phyloP scores from a whole-genome alignment of 441 rosid species.

The Pelargonium cotyledonis region DNA sequence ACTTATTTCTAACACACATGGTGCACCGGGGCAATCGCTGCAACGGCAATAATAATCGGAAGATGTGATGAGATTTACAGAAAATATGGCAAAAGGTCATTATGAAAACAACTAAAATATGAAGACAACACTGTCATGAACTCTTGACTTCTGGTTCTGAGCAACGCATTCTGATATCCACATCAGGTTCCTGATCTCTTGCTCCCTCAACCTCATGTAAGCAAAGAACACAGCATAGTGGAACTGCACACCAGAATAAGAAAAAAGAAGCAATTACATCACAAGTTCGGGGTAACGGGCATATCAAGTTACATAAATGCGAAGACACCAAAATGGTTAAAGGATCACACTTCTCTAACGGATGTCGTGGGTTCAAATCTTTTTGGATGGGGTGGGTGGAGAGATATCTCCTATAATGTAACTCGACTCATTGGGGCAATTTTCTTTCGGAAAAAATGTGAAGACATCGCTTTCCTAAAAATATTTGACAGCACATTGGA shows the following conservation, averaged over 20 bases:
- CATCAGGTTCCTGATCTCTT: slow-evolving; percentile 95
- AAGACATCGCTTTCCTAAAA: background rate
- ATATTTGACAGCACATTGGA: too few relatives aligned
- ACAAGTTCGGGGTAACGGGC: background rate
- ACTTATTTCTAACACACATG: background rate
- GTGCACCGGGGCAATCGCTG: background rate
- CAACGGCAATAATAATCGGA: background rate
- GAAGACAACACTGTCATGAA: slow-evolving; percentile 92
- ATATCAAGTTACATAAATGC: background rate
- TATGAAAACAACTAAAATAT: slow-evolving; percentile 49
- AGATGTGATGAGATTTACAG: slow-evolving; percentile 27
- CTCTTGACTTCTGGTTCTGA: slow-evolving; percentile 94
- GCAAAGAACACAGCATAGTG: slow-evolving; percentile 91
- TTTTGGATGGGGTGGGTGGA: too few relatives aligned
- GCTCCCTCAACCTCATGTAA: slow-evolving; percentile 93
- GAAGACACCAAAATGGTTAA: too few relatives aligned
- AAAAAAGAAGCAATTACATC: background rate
- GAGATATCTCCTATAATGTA: too few relatives aligned
- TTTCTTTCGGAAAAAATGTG: background rate
- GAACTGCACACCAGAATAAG: slow-evolving; percentile 45
- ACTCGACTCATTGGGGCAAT: too few relatives aligned
- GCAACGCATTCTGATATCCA: slow-evolving; percentile 99
- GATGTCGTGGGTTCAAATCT: too few relatives aligned
- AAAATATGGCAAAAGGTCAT: slow-evolving; percentile 18
- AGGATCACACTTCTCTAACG: too few relatives aligned